Conservation (phyloP, 306 rosid genomes). For the Spatholobus suberectus region DNA sequence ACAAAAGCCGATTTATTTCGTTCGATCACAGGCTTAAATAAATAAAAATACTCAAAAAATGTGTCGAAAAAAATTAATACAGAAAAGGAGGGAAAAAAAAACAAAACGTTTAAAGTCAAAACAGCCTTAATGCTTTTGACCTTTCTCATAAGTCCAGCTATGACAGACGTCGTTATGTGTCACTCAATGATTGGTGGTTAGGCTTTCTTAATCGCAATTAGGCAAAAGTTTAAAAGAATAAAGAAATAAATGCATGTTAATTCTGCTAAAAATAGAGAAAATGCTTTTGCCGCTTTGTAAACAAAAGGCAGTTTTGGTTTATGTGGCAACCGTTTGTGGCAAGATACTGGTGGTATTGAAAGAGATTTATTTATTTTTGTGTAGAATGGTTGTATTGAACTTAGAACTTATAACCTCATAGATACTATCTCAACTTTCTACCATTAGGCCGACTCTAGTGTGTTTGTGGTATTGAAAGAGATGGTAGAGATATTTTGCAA, state of each 20-base stretch:
- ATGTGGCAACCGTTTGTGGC: conserved; percentile 40
- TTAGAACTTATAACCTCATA: too few relatives aligned
- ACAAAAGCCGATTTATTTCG: conserved; percentile 67
- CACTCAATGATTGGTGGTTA: conserved; percentile 49
- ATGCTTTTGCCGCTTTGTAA: conserved; percentile 43
- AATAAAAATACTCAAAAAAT: neutral
- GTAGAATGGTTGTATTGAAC: too few relatives aligned
- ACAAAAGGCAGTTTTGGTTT: conserved; percentile 46
- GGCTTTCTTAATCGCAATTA: conserved; percentile 40
- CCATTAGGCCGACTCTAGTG: too few relatives aligned
- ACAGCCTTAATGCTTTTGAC: conserved; percentile 18
- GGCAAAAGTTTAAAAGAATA: neutral
- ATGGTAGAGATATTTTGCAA: neutral
- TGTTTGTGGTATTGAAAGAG: conserved; percentile 3
- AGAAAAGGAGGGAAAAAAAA: neutral
- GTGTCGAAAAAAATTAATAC: neutral
- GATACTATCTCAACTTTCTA: too few relatives aligned
- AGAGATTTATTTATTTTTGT: too few relatives aligned
- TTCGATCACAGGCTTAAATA: conserved; percentile 17
- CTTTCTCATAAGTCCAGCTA: conserved; percentile 40
- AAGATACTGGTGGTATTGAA: conserved; percentile 20
- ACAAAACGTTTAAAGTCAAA: neutral
- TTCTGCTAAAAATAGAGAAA: conserved; percentile 12
- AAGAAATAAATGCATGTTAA: neutral
- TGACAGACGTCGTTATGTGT: conserved; percentile 46